Evolutionary conservation across 345 rosid genomes (phyloP).

Genomic region (Syzygium aqueum): DNA sequence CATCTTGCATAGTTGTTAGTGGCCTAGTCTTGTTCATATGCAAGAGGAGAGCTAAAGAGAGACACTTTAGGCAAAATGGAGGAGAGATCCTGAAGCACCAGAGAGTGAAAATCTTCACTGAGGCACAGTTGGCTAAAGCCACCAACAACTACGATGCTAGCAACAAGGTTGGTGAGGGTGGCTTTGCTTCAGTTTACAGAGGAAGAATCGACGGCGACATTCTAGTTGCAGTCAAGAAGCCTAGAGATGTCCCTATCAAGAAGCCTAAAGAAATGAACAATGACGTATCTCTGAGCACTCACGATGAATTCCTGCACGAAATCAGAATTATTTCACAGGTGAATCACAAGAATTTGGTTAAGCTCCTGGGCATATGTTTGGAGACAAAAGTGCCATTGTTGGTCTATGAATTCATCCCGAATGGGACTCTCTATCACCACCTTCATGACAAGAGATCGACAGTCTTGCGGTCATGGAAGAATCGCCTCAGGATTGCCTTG

Average conservation of each 20-base stretch:
- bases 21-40: too few relatives aligned
- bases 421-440: neutral
- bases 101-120: too few relatives aligned
- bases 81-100: too few relatives aligned
- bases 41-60: too few relatives aligned
- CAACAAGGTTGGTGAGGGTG: neutral
- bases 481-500: neutral
- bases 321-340: neutral
- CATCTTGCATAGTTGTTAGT: too few relatives aligned
- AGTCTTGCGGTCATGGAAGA: neutral
- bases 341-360: neutral
- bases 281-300: neutral
- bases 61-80: too few relatives aligned
- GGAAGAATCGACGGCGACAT: neutral
- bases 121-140: too few relatives aligned
- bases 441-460: neutral
- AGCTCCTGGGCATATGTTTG: neutral
- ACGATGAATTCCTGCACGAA: neutral
- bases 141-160: too few relatives aligned
- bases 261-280: neutral
- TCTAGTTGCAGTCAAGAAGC: neutral
- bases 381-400: too few relatives aligned
- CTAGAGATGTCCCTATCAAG: neutral
- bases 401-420: neutral
- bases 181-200: neutral